Percentiles rank a stretch among this genome's conserved stretches.
phyloP scores from a whole-genome alignment of 2,329 filamentous ascomycete genomes.

The Ophiostoma montium region DNA sequence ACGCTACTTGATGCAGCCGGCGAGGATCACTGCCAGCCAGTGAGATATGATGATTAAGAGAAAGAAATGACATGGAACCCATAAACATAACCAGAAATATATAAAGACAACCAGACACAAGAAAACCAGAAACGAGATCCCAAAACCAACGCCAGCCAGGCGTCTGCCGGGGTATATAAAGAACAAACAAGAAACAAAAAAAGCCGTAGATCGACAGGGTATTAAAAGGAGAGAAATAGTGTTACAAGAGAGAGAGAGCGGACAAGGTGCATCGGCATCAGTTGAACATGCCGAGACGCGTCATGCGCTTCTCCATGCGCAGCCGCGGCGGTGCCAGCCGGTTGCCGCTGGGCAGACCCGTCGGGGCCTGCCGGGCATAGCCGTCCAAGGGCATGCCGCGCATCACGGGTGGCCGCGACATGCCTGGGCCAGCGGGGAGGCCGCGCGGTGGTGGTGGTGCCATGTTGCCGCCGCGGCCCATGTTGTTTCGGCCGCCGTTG shows the following conservation, averaged over 20 bases:
- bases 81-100: too few species aligned
- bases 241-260: not conserved
- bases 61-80: too few species aligned
- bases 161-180: constrained; percentile 1
- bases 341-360: not conserved
- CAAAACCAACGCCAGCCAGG: not conserved
- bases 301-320: constrained; percentile 49
- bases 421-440: constrained; percentile 6
- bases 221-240: not conserved
- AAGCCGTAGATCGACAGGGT: not conserved
- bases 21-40: too few species aligned
- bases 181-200: not conserved
- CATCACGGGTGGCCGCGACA: constrained; percentile 4
- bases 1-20: too few species aligned
- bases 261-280: constrained; percentile 31
- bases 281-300: constrained; percentile 42
- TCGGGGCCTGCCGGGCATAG: too few species aligned
- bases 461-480: not conserved
- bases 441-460: constrained; percentile 1
- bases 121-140: not conserved
- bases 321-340: constrained; percentile 19
- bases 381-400: not conserved
- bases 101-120: not conserved
- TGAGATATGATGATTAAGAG: too few species aligned
- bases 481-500: not conserved